Evolutionary conservation across 2,329 filamentous ascomycete genomes (phyloP).

Genomic region (Phaeoacremonium minimum): DNA sequence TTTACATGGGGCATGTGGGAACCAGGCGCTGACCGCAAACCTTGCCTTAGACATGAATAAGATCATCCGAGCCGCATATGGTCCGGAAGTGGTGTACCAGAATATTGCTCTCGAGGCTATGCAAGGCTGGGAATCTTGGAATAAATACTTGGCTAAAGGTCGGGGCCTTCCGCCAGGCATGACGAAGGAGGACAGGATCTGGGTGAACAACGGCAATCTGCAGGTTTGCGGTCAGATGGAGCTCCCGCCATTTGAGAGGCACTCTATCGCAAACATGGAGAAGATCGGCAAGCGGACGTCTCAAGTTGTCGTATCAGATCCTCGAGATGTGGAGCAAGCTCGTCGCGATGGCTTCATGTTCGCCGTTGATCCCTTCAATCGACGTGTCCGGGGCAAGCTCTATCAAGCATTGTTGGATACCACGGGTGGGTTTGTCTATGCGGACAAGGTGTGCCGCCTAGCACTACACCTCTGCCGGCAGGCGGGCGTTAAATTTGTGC

Average conservation of each 20-base stretch:
- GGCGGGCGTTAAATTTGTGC: conserved; percentile 35
- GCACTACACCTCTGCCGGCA: conserved; percentile 34
- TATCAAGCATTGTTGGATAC: conserved; percentile 37
- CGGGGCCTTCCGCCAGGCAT: conserved; percentile 28
- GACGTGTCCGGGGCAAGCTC: conserved; percentile 17
- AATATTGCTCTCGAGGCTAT: conserved; percentile 37
- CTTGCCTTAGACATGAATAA: neutral
- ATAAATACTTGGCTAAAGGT: conserved; percentile 26
- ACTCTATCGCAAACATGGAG: conserved; percentile 15
- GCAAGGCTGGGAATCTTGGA: conserved; percentile 38
- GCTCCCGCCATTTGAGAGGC: conserved; percentile 23
- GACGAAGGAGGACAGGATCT: conserved; percentile 27
- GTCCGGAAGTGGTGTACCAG: conserved; percentile 39
- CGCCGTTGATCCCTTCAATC: conserved; percentile 31
- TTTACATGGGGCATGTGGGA: no score
- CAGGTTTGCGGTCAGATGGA: conserved; percentile 26
- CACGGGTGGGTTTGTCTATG: conserved; percentile 37
- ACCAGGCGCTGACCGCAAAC: no score
- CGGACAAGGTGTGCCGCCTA: conserved; percentile 40
- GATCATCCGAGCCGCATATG: conserved; percentile 31
- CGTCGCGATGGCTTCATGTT: no score
- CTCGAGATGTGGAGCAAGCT: conserved; percentile 13
- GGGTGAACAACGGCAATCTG: conserved; percentile 30
- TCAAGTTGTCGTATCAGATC: conserved; percentile 18
- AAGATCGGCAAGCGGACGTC: conserved; percentile 19